Evolutionary conservation across 306 rosid species (phyloP), one percentile per base, ranked within the genome.

Genomic region (Trichosanthes cucumerina): DNA sequence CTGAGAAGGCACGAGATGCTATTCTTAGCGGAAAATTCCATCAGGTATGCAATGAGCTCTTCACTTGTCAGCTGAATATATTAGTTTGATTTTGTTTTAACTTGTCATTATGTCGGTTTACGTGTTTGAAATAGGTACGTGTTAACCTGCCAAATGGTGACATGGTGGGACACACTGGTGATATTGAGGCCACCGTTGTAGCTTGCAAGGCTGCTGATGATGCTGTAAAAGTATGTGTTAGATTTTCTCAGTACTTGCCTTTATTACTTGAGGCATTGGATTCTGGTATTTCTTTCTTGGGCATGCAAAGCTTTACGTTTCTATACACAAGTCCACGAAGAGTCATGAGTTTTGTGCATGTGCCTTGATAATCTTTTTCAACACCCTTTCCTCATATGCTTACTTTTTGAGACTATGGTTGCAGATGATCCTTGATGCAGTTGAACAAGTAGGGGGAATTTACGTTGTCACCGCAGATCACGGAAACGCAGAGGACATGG

Each of bases 401-500:
- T 6, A 63, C 14, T 19, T 7, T 46, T 43, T 2, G 24, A 23
- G 34, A 4, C 11, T 60, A 19, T 52, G 65, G 80, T 66, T 88
- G 90, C 88, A 96, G 99, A 91, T 90, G 62, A 91, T 96, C 81
- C 87, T 96, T 47, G 99, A 96, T 50, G 93, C 98, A 39, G 80
- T 93, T 6, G 94, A 91, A 87, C 91, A 91, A 90, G 99, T 90
- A 38, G 98, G 98, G 57, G 99, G 99, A 79, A 96, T 96, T 81
- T 96, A 90, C 78, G 92, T 93, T 14, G 97, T 96, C n/a, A 96
- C 99, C 18, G 99, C 99, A 47, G 99, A 96, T 85, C 99, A 96
- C 11, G 99, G 99, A 33, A 96, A 96, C 36, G 99, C 99, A 2
- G 99, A 96, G 83, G 99, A 96, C 81, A 96, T 96, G 99, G 98